Evolutionary conservation across 768 basidiomycete species (phyloP), one percentile per base, ranked within the genome.

Genomic region (Pilatotrama ljubarskyi): DNA sequence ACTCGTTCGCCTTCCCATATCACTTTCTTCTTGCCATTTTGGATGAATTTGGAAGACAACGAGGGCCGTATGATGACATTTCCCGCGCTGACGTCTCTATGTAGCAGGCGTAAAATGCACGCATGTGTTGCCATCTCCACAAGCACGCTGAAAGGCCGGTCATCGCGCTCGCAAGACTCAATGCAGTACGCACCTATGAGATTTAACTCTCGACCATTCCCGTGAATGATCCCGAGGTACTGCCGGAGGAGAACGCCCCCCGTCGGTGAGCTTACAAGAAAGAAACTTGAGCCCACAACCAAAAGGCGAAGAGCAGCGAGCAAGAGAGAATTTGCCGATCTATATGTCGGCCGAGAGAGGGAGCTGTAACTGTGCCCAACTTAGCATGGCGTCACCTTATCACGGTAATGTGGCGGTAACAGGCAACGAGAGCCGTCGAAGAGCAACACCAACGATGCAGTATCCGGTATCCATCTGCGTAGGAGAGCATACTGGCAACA

Each of bases 361-460:
- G 46, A 40, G 46, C 3, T 18, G 37, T 25, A 48, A 13, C 3
- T 24, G 18, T 7, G 44, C 14, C 5, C 7, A 40, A n/a, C 38
- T 17, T 49, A 20, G 22, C 18, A 8, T 15, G 25, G 1, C 25
- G 17, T 8, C 36, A 36, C n/a, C 55, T 37, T 55, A 42, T 32
- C 55, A 49, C 47, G 47, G 55, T 18, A 49, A 48, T 55, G 43
- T 26, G 9, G 37, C 46, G 55, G 55, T 15, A 38, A 36, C 1
- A 25, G 13, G 29, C 24, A 2, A 26, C 29, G 15, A 46, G 54
- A 32, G 25, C 8, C 1, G 22, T 17, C n/a, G 11, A 52, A 13
- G 20, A n/a, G 29, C 6, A 15, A 18, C 17, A 25, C 17, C n/a
- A n/a, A n/a, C 13, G 17, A 35, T 3, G 20, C 36, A 32, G n/a